Evolutionary conservation across 495 filamentous ascomycete species (phyloP), one percentile per base, ranked within the genome.

Genomic region (Parmelia sp.): DNA sequence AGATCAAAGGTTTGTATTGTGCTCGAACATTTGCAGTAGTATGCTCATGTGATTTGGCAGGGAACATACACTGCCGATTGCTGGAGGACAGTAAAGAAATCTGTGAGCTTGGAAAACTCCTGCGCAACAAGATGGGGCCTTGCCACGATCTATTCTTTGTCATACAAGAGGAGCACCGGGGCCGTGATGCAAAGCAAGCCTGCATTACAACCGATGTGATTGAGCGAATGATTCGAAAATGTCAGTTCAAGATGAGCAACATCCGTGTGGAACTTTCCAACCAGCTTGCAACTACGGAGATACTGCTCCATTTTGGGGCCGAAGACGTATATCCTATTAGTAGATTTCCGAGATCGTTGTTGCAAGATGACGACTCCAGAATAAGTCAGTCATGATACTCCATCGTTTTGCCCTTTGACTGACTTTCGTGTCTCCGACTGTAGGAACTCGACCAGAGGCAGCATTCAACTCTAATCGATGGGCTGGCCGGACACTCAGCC

Each of bases 311-410:
- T 49, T 12, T 68, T 1, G 60, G 58, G 25, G 4, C 31, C 21
- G 58, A 21, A 25, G 58, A 39, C 5, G 29, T 25, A 8, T 62
- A 49, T 56, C 60, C 66, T 7, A 70, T 70, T 27, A 70, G 66
- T 36, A 58, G 68, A 51, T 70, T 70, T 33, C 68, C 66, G 29
- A 55, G 62, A 21, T 69, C 58, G 15, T 36, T 70, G 1, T 33
- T 70, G 25, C 56, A 70, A 44, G 66, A 70, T 29, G 62, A 65
- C 9, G 36, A 60, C n/a, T 19, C 25, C 0, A 58, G 10, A 17
- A 19, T 33, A 63, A 60, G 58, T 63, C 37, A 57, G 62, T 64
- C 40, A 27, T 5, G 17, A 23, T n/a, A 7, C 27, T 25, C n/a
- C 27, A 33, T 19, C 10, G 9, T 11, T 65, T 19, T 21, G 37